A percentile compares a stretch with the other conserved stretches of the same genome.
Conservation (phyloP, 306 rosid species). For the Sindora glabra region DNA sequence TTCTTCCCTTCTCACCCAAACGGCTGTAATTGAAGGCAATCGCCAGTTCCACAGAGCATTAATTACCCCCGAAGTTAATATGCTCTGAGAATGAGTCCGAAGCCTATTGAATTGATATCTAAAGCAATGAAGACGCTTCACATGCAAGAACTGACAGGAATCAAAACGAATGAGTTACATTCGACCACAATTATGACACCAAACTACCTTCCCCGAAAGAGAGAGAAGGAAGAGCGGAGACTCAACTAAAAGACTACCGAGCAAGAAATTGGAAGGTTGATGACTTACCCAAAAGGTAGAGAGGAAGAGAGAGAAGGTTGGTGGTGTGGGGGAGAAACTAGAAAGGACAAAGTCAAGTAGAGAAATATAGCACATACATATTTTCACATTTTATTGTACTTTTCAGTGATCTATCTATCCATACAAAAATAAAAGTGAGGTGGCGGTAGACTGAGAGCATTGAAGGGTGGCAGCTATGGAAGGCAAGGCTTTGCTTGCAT, state of each 20-base stretch:
- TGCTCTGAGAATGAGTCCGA: conserved; percentile 18
- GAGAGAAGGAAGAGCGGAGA: conserved; percentile 9
- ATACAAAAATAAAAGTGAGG: not conserved
- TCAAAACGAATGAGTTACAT: conserved; percentile 21
- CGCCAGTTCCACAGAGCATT: conserved; percentile 11
- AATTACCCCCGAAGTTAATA: conserved; percentile 1
- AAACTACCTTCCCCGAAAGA: conserved; percentile 24
- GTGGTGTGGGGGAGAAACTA: not conserved
- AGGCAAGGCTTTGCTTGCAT: conserved; percentile 71
- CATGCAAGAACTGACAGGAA: conserved; percentile 10
- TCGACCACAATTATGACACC: conserved; percentile 29
- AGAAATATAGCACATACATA: not conserved
- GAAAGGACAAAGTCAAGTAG: conserved; percentile 22
- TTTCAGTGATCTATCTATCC: conserved; percentile 10
- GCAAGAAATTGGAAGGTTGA: conserved; percentile 23
- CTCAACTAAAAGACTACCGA: conserved; percentile 16
- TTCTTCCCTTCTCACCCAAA: conserved; percentile 6
- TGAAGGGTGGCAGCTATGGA: conserved; percentile 26
- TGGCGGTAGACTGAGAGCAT: not conserved
- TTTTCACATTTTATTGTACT: conserved; percentile 9
- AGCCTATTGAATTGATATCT: conserved; percentile 17
- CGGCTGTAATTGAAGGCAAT: conserved; percentile 9
- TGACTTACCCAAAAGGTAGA: conserved; percentile 37
- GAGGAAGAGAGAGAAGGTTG: conserved; percentile 6
- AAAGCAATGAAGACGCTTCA: conserved; percentile 29